These are phyloP conservation scores for Gonapodya prolifera DNA, from an alignment of 192 early-diverging fungal genomes.

Conservation along the genomic window DNA sequence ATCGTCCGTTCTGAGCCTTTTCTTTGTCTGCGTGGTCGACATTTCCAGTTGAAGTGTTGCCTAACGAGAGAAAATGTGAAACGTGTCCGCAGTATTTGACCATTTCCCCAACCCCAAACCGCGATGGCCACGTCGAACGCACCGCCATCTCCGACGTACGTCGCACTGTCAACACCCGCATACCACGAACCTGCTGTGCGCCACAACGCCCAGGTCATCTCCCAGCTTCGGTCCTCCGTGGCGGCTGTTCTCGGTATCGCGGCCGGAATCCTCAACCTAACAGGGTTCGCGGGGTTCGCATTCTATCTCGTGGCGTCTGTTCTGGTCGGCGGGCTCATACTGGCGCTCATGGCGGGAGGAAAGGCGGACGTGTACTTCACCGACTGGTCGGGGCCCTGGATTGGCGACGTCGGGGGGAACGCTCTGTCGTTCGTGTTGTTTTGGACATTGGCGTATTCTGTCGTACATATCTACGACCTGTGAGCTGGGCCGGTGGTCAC, in stretches of 20 bases:
- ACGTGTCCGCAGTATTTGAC: no score
- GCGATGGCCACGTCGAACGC: not conserved
- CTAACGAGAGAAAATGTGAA: not conserved
- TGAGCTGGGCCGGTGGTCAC: no score
- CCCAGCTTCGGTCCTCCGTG: conserved; percentile 53
- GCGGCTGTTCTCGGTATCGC: conserved; percentile 67
- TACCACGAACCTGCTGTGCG: conserved; percentile 10
- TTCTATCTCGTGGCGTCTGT: conserved; percentile 63
- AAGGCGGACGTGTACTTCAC: conserved; percentile 46
- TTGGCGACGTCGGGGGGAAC: conserved; percentile 30
- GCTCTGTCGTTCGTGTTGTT: conserved; percentile 61
- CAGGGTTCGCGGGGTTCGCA: conserved; percentile 67
- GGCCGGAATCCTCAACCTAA: conserved; percentile 80
- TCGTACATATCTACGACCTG: conserved; percentile 61
- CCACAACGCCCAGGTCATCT: conserved; percentile 47
- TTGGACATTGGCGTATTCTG: conserved; percentile 63
- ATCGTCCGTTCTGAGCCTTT: not conserved
- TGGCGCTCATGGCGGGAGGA: conserved; percentile 42
- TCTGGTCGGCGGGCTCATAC: conserved; percentile 43
- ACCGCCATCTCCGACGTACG: not conserved
- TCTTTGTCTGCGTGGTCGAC: not conserved
- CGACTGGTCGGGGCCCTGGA: conserved; percentile 9
- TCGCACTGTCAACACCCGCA: not conserved
- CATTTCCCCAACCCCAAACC: no score
- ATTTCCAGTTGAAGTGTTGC: not conserved